phyloP scores from a whole-genome alignment of 164 flowering plant species.

The Liquidambar formosana region DNA sequence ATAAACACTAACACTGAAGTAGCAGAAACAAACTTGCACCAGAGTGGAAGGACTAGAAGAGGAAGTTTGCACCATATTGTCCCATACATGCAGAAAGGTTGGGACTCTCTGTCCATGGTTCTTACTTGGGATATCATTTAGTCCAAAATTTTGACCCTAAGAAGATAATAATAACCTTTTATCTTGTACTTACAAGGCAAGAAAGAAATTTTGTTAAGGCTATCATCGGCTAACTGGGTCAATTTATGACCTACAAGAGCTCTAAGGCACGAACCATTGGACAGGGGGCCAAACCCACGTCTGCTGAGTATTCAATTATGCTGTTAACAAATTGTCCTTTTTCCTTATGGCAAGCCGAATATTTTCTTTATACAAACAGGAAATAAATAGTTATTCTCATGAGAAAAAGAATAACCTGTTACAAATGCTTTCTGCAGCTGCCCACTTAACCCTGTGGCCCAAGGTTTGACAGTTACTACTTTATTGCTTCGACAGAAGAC shows the following conservation, averaged over 20 bases:
- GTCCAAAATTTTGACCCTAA: no score
- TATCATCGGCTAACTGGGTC: no score
- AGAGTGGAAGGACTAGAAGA: slow-evolving; percentile 4
- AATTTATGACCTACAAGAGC: no score
- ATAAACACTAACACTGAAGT: neutral
- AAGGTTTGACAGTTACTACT: slow-evolving; percentile 60
- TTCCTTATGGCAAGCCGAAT: neutral
- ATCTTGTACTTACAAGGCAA: no score
- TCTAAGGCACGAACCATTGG: no score
- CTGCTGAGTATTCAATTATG: neutral
- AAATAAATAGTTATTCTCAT: neutral
- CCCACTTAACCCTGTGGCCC: slow-evolving; percentile 75
- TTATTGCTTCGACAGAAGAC: slow-evolving; percentile 37
- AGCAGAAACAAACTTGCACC: neutral
- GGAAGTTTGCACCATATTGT: neutral
- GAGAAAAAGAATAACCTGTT: slow-evolving; percentile 38
- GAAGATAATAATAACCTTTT: no score
- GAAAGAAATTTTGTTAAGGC: no score
- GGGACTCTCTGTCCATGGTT: neutral
- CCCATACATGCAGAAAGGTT: neutral
- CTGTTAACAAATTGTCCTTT: neutral
- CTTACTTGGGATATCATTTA: no score
- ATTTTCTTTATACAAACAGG: slow-evolving; percentile 1
- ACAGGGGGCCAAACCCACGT: no score
- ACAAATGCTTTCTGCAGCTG: slow-evolving; percentile 72